Percentiles rank a stretch among this genome's conserved stretches.
Evolutionary conservation across 2,329 filamentous ascomycete genomes (phyloP).

Genomic region (Sarocladium strictum): DNA sequence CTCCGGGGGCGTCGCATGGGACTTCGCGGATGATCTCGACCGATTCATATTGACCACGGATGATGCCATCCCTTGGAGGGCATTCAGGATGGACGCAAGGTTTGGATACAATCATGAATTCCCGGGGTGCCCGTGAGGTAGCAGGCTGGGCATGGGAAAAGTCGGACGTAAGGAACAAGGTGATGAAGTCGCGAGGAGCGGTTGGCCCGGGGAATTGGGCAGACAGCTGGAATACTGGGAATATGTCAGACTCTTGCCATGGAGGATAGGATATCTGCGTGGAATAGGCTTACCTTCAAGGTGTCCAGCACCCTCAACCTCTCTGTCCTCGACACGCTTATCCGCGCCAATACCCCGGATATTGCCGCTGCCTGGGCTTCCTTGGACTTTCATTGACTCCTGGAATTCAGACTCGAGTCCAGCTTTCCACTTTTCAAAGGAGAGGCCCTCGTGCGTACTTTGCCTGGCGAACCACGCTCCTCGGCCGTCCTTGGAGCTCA

Average conservation of each 20-base stretch:
- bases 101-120: slow-evolving; percentile 83
- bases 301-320: slow-evolving; percentile 52
- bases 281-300: slow-evolving; percentile 47
- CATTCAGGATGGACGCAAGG: slow-evolving; percentile 74
- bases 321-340: slow-evolving; percentile 59
- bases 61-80: slow-evolving; percentile 63
- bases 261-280: too few relatives aligned
- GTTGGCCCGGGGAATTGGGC: slow-evolving; percentile 89
- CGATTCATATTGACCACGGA: slow-evolving; percentile 83
- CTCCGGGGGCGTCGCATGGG: slow-evolving; percentile 41
- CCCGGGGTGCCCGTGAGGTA: slow-evolving; percentile 43
- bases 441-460: slow-evolving; percentile 73
- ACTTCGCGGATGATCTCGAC: slow-evolving; percentile 88
- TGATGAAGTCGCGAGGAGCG: slow-evolving; percentile 81
- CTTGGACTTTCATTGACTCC: slow-evolving; percentile 67
- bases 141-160: slow-evolving; percentile 34
- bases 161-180: slow-evolving; percentile 65
- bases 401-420: slow-evolving; percentile 75
- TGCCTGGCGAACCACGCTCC: slow-evolving; percentile 86
- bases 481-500: slow-evolving; percentile 70
- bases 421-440: slow-evolving; percentile 71
- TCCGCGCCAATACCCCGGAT: slow-evolving; percentile 85
- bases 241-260: background rate
- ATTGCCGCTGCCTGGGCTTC: slow-evolving; percentile 64
- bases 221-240: slow-evolving; percentile 72